Percentiles rank a stretch among this genome's conserved stretches.
Conservation (phyloP, 805 yeast genomes). For the Phaffomyces antillensis region DNA sequence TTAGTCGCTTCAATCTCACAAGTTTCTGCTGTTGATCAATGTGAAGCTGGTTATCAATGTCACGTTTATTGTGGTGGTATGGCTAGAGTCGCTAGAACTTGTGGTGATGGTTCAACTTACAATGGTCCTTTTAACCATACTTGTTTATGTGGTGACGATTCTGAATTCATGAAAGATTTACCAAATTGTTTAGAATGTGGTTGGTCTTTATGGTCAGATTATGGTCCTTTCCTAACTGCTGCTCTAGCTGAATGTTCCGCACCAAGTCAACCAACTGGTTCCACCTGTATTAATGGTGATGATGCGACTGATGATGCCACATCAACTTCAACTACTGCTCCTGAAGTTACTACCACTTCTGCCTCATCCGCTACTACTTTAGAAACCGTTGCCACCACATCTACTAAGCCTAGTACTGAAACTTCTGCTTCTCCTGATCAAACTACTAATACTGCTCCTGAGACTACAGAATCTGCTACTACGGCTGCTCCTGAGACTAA, state of each 20-base stretch:
- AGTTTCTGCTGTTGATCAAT: neutral
- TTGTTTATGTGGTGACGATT: conserved; percentile 17
- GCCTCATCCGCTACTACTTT: neutral
- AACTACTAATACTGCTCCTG: neutral
- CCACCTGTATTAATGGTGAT: conserved; percentile 10
- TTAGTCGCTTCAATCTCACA: neutral
- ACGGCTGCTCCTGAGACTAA: neutral
- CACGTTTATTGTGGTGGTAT: conserved; percentile 18
- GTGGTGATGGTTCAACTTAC: conserved; percentile 13
- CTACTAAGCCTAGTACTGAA: neutral
- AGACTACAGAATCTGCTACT: neutral
- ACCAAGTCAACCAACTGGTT: conserved; percentile 26
- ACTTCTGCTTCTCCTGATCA: neutral
- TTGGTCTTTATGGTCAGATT: conserved; percentile 29
- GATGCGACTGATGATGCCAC: neutral
- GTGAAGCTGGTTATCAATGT: neutral
- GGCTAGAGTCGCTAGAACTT: conserved; percentile 24
- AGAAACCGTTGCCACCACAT: neutral
- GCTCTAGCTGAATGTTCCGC: conserved; percentile 22
- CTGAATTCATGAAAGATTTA: conserved; percentile 9
- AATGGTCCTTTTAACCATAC: conserved; percentile 12
- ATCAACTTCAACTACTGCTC: neutral
- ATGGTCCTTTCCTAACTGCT: conserved; percentile 20
- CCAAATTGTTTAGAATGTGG: conserved; percentile 29
- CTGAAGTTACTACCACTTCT: neutral